These are phyloP conservation scores for Schoenoplectus triqueter DNA, from an alignment of 202 grass and related monocot species.

Conservation along the genomic window DNA sequence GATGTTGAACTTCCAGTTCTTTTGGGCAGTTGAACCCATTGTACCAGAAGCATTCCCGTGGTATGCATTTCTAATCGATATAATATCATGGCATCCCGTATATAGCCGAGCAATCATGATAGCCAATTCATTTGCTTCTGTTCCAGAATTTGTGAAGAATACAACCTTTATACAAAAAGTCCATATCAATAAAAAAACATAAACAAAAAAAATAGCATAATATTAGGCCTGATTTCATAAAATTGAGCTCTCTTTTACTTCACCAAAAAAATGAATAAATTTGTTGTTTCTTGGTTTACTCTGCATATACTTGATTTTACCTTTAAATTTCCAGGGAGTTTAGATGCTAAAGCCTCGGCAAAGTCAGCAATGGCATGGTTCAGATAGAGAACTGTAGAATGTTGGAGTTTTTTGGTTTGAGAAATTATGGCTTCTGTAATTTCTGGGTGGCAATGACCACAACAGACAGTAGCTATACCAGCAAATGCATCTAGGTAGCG, in stretches of 20 bases:
- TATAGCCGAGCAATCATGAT: conserved; percentile 85
- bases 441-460: conserved; percentile 82
- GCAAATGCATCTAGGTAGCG: conserved; percentile 82
- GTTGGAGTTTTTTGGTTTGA: conserved; percentile 69
- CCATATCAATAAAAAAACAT: neutral
- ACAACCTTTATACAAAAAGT: conserved; percentile 50
- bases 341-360: conserved; percentile 81
- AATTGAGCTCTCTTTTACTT: neutral
- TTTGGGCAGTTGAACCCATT: conserved; percentile 89
- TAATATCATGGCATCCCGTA: conserved; percentile 81
- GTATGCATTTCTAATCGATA: conserved; percentile 88
- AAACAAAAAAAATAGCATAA: neutral
- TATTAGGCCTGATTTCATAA: neutral
- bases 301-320: conserved; percentile 15
- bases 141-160: conserved; percentile 95
- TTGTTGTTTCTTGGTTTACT: neutral
- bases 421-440: conserved; percentile 62
- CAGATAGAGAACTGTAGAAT: conserved; percentile 84
- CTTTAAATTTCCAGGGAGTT: conserved; percentile 81
- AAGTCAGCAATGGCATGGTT: conserved; percentile 86
- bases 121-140: conserved; percentile 91
- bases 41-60: conserved; percentile 78
- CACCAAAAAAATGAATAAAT: neutral
- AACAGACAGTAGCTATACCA: conserved; percentile 84
- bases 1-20: conserved; percentile 93